Evolutionary conservation across 768 basidiomycete species (phyloP).

Genomic region (Gloeophyllum trabeum): DNA sequence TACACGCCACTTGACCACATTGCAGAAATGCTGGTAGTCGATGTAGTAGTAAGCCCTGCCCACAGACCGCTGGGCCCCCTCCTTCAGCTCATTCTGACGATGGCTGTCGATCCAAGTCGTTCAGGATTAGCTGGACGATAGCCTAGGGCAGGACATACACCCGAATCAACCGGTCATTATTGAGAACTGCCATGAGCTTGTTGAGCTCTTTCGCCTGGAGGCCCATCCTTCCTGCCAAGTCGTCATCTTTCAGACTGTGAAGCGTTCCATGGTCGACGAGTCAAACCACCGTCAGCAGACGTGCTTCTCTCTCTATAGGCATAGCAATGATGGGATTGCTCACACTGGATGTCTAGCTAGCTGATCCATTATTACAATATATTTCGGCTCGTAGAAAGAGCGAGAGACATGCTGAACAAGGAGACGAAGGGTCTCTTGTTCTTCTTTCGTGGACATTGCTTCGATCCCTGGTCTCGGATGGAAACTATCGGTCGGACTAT

Average conservation of each 20-base stretch:
- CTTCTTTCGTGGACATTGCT: conserved; percentile 49
- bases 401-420: conserved; percentile 91
- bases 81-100: conserved; percentile 86
- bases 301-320: conserved; percentile 7
- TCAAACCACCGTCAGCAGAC: conserved; percentile 10
- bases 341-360: conserved; percentile 90
- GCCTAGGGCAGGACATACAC: conserved; percentile 48
- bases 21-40: conserved; percentile 90
- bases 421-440: conserved; percentile 70
- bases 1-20: conserved; percentile 96
- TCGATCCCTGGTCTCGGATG: too few species aligned
- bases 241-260: conserved; percentile 83
- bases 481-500: too few species aligned
- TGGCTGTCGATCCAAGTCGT: conserved; percentile 36
- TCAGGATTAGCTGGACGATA: not conserved
- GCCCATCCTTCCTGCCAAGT: conserved; percentile 84
- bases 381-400: conserved; percentile 91
- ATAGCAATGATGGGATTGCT: conserved; percentile 33
- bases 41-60: conserved; percentile 94
- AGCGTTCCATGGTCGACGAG: conserved; percentile 10
- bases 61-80: conserved; percentile 78
- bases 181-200: conserved; percentile 76
- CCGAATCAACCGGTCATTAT: conserved; percentile 68
- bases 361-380: conserved; percentile 87
- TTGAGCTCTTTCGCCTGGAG: conserved; percentile 83